phyloP scores from a whole-genome alignment of 2,329 filamentous ascomycete species.

The Alternaria sp. region DNA sequence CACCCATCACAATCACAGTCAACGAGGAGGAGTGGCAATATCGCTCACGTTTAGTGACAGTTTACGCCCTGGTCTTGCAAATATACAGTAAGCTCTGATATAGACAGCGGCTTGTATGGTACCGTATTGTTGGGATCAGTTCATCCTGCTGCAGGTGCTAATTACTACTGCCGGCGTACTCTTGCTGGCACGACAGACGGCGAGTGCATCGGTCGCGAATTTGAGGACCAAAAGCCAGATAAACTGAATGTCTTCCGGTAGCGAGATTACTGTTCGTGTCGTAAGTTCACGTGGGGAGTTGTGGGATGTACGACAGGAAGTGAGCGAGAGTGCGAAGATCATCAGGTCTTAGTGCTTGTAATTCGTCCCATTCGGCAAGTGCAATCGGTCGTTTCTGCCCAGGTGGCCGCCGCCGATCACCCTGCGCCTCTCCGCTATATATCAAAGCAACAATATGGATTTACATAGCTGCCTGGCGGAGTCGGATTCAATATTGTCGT shows the following conservation, averaged over 20 bases:
- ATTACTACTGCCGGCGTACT: conserved; percentile 4
- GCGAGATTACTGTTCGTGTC: not conserved
- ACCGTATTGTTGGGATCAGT: not conserved
- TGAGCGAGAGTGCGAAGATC: conserved; percentile 9
- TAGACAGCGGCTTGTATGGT: not conserved
- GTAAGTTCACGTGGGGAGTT: not conserved
- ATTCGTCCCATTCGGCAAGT: conserved; percentile 1
- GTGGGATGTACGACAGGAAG: conserved; percentile 2
- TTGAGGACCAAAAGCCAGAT: conserved; percentile 1
- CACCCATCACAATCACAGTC: not conserved
- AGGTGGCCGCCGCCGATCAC: not conserved
- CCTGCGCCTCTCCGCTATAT: not conserved
- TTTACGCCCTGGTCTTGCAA: not conserved
- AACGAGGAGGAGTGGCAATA: not conserved
- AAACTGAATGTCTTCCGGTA: not conserved
- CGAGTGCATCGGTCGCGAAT: not conserved
- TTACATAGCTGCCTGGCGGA: not conserved
- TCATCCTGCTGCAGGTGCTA: not conserved
- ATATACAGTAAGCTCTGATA: conserved; percentile 2
- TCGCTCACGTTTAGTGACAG: not conserved
- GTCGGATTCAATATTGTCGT: not conserved
- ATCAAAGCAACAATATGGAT: not conserved
- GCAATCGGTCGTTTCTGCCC: not conserved
- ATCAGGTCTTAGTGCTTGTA: conserved; percentile 2
- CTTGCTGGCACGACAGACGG: conserved; percentile 5